These are phyloP conservation scores for Termitomyces sp. DNA, from an alignment of 768 basidiomycete species.

Conservation along the genomic window DNA sequence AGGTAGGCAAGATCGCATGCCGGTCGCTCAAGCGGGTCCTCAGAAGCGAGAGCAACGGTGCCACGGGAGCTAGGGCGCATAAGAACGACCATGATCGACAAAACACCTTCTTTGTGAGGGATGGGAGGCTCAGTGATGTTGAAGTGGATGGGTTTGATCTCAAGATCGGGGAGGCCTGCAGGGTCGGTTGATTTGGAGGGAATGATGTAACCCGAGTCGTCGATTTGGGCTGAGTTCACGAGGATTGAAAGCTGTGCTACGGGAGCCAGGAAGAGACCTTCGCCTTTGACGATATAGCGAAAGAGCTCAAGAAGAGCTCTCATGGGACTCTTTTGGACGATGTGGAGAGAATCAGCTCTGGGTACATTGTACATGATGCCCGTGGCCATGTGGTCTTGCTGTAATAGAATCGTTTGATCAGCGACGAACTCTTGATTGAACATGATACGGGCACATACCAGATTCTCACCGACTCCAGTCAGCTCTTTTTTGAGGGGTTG, in stretches of 20 bases:
- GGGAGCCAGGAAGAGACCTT: constrained; percentile 23
- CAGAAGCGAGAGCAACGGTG: constrained; percentile 20
- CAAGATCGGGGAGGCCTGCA: constrained; percentile 33
- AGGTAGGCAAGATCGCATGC: constrained; percentile 26
- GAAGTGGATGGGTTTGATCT: constrained; percentile 27
- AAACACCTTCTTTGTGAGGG: constrained; percentile 15
- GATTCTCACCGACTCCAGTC: constrained; percentile 28
- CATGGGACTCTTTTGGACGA: constrained; percentile 21
- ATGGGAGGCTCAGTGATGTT: constrained; percentile 5
- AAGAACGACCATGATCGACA: constrained; percentile 17
- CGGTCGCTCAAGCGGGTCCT: constrained; percentile 25
- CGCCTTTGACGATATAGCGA: constrained; percentile 28
- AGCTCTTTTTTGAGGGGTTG: constrained; percentile 23
- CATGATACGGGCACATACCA: constrained; percentile 16
- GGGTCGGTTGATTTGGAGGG: constrained; percentile 5
- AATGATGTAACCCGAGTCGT: not conserved
- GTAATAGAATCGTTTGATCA: not conserved
- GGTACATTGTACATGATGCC: constrained; percentile 28
- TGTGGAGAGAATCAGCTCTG: constrained; percentile 26
- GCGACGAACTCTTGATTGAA: not conserved
- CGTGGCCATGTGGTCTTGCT: constrained; percentile 38
- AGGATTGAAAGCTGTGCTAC: constrained; percentile 2
- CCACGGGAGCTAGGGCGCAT: constrained; percentile 20
- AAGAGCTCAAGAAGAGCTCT: constrained; percentile 25
- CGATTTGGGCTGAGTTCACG: constrained; percentile 1